Conservation (phyloP, 2,329 filamentous ascomycete genomes). For the Lachnellula occidentalis region DNA sequence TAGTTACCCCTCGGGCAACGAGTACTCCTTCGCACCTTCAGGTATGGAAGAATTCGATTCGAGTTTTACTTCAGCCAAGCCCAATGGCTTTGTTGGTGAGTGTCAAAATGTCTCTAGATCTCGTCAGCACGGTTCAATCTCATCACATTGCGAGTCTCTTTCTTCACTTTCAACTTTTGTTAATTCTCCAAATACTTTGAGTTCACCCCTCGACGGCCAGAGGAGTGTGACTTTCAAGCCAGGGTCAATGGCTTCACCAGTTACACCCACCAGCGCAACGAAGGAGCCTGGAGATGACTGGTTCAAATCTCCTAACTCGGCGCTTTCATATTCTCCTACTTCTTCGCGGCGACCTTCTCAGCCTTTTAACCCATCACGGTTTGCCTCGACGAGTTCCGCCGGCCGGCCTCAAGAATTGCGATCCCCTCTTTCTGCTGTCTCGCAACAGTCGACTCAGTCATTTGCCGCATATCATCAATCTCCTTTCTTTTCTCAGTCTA, state of each 20-base stretch:
- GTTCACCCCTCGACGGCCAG: background rate
- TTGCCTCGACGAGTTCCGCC: constrained; percentile 19
- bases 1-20: constrained; percentile 22
- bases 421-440: constrained; percentile 19
- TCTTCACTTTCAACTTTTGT: constrained; percentile 27
- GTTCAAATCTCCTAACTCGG: constrained; percentile 35
- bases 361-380: constrained; percentile 18
- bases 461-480: constrained; percentile 29
- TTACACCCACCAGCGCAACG: constrained; percentile 22
- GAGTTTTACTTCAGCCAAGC: constrained; percentile 36
- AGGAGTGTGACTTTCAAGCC: constrained; percentile 5
- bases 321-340: constrained; percentile 30
- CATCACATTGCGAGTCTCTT: constrained; percentile 20
- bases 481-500: constrained; percentile 49
- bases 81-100: constrained; percentile 42
- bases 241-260: constrained; percentile 24
- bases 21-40: constrained; percentile 27
- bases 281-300: constrained; percentile 17
- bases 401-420: constrained; percentile 19
- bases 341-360: constrained; percentile 25
- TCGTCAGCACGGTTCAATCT: constrained; percentile 27
- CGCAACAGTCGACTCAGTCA: constrained; percentile 15
- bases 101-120: constrained; percentile 34
- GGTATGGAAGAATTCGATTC: constrained; percentile 33
- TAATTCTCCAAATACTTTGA: constrained; percentile 21